Evolutionary conservation across 345 rosid genomes (phyloP).

Genomic region (Stellera chamaejasme): DNA sequence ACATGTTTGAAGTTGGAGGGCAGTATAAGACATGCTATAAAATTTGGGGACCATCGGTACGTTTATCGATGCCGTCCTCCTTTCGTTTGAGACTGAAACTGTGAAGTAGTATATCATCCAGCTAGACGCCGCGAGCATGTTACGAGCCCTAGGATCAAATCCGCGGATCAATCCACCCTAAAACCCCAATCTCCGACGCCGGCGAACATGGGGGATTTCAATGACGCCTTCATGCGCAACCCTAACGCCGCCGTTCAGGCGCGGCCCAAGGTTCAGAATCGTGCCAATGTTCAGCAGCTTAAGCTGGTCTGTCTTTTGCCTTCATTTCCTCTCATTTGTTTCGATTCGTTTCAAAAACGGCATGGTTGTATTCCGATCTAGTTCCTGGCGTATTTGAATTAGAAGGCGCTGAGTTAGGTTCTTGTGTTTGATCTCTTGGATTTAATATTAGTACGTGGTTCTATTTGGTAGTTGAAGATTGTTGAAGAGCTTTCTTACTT

Average conservation of each 20-base stretch:
- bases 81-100: no score
- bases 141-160: neutral
- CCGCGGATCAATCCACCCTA: constrained; percentile 8
- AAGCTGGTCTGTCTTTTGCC: constrained; percentile 54
- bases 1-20: no score
- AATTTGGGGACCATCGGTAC: no score
- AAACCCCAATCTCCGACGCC: constrained; percentile 26
- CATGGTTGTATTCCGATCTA: neutral
- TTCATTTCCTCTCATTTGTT: neutral
- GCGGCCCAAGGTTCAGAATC: constrained; percentile 78
- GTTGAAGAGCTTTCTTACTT: neutral
- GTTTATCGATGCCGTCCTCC: no score
- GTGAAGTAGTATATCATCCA: no score
- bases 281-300: constrained; percentile 92
- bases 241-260: constrained; percentile 81
- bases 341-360: neutral
- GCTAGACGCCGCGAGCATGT: no score
- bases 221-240: constrained; percentile 80
- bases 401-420: no score
- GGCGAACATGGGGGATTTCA: constrained; percentile 58
- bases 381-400: no score
- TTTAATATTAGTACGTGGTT: no score
- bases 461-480: constrained; percentile 1
- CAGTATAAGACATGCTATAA: no score
- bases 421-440: no score